phyloP scores from a whole-genome alignment of 768 basidiomycete genomes.

The Suillus lakei region DNA sequence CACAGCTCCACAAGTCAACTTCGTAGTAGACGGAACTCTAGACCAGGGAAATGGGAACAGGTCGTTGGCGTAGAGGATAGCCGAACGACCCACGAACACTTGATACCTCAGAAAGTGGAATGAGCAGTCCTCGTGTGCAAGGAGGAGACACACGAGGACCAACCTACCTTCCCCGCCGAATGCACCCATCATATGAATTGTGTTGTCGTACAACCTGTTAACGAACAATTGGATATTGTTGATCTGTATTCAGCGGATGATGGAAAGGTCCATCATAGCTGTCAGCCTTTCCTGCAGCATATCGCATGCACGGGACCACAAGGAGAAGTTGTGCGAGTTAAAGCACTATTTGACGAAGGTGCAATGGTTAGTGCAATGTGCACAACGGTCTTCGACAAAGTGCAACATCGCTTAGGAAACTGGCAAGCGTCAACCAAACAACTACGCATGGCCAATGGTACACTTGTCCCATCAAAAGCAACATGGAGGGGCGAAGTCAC shows the following conservation, averaged over 20 bases:
- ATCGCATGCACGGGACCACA: background rate
- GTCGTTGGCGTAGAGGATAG: conserved; percentile 1
- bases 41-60: background rate
- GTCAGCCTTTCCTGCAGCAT: background rate
- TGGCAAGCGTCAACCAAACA: no score
- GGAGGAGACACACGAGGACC: background rate
- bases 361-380: conserved; percentile 36
- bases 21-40: accelerated
- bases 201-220: no score
- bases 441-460: no score
- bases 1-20: background rate
- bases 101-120: background rate
- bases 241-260: background rate
- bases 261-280: no score
- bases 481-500: no score
- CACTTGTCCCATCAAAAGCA: no score
- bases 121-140: background rate
- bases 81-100: background rate
- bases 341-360: conserved; percentile 34
- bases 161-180: background rate
- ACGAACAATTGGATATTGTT: background rate
- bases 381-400: conserved; percentile 5
- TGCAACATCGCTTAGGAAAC: conserved; percentile 13
- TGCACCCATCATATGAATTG: no score
- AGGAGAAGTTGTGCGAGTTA: background rate